Evolutionary conservation across 1,139 yeast species (phyloP).

Genomic region (Candida sp.): DNA sequence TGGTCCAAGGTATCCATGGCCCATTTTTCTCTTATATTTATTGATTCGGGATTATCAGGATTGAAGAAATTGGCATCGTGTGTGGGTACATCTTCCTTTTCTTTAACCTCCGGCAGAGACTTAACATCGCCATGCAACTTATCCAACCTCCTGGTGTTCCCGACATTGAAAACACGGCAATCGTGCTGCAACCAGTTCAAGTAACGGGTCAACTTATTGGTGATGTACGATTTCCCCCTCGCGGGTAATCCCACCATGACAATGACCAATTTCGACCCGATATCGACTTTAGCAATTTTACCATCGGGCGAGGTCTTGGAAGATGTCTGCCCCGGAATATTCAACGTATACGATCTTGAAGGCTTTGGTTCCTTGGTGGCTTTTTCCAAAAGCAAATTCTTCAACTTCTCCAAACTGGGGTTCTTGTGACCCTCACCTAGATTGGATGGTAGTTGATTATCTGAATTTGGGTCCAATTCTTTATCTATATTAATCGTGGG

Average conservation of each 20-base stretch:
- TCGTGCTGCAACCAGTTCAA: slow-evolving; percentile 92
- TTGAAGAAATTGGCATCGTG: slow-evolving; percentile 86
- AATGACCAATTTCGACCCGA: slow-evolving; percentile 80
- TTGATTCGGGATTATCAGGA: slow-evolving; percentile 69
- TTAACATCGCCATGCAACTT: slow-evolving; percentile 72
- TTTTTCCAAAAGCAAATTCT: slow-evolving; percentile 33
- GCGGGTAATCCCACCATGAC: slow-evolving; percentile 85
- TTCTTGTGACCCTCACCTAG: slow-evolving; percentile 30
- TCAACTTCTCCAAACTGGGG: slow-evolving; percentile 40
- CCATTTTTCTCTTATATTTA: slow-evolving; percentile 82
- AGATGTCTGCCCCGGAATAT: slow-evolving; percentile 90
- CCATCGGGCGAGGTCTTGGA: slow-evolving; percentile 86
- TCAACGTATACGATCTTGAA: slow-evolving; percentile 70
- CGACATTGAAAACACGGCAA: slow-evolving; percentile 88
- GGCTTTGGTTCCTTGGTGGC: slow-evolving; percentile 27
- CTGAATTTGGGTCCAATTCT: neutral
- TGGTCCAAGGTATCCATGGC: slow-evolving; percentile 93
- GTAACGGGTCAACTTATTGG: slow-evolving; percentile 84
- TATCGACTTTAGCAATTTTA: slow-evolving; percentile 64
- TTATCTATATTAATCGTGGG: neutral
- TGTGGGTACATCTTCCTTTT: slow-evolving; percentile 19
- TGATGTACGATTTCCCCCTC: slow-evolving; percentile 86
- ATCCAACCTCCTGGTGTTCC: slow-evolving; percentile 82
- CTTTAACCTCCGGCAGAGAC: slow-evolving; percentile 54
- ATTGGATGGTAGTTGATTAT: neutral